phyloP scores from a whole-genome alignment of 2,329 filamentous ascomycete genomes.

The Epichloe sibirici region DNA sequence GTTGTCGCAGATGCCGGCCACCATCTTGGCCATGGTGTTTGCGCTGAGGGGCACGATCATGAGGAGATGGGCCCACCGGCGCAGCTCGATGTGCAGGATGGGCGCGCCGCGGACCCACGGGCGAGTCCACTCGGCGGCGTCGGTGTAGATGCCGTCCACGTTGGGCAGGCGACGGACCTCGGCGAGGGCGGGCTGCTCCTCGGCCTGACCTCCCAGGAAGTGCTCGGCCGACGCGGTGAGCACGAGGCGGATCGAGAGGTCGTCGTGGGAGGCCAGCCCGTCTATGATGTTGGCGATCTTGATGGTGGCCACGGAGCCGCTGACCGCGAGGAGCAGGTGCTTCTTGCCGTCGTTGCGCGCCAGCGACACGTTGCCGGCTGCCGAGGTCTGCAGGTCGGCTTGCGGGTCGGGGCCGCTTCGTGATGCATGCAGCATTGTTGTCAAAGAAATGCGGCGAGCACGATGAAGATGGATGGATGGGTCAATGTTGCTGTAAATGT shows the following conservation, averaged over 20 bases:
- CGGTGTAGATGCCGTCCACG: conserved; percentile 70
- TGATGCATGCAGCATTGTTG: conserved; percentile 3
- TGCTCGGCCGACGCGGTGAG: conserved; percentile 61
- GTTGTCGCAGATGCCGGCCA: conserved; percentile 64
- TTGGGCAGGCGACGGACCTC: conserved; percentile 48
- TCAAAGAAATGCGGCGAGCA: too few relatives aligned
- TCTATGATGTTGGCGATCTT: conserved; percentile 60
- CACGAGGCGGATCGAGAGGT: conserved; percentile 72
- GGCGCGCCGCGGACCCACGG: conserved; percentile 68
- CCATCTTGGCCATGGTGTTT: conserved; percentile 77
- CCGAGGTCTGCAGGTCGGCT: conserved; percentile 7
- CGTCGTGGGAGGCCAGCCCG: conserved; percentile 38
- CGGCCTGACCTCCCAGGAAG: conserved; percentile 65
- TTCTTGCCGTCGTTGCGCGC: conserved; percentile 26
- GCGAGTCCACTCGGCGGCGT: conserved; percentile 72
- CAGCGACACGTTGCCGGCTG: conserved; percentile 20
- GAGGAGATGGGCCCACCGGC: conserved; percentile 66
- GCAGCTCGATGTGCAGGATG: conserved; percentile 83
- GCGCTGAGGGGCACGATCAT: conserved; percentile 72
- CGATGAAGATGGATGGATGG: too few relatives aligned
- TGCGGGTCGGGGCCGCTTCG: conserved; percentile 1
- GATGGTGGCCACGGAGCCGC: conserved; percentile 67
- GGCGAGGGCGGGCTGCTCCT: conserved; percentile 61
- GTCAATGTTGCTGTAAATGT: too few relatives aligned
- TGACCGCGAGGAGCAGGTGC: conserved; percentile 30